Percentiles rank a stretch among this genome's conserved stretches.
These are phyloP conservation scores for Yarrowia galli DNA, from an alignment of 1,139 yeast species.

Conservation along the genomic window DNA sequence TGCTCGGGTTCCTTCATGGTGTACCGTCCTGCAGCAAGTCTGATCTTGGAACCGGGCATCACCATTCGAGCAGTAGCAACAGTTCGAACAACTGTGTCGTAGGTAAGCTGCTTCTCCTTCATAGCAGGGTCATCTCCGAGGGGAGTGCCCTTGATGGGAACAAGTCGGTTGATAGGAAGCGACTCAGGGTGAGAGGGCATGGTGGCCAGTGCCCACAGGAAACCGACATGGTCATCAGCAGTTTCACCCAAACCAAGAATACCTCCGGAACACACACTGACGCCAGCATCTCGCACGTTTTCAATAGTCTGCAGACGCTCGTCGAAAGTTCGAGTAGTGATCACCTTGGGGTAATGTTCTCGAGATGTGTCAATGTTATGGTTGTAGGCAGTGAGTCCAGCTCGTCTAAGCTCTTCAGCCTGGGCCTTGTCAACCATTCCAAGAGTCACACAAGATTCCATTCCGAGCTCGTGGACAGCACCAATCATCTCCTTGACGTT, in stretches of 20 bases:
- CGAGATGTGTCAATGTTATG: constrained; percentile 83
- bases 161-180: constrained; percentile 77
- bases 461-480: constrained; percentile 67
- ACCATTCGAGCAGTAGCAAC: constrained; percentile 76
- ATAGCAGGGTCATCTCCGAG: constrained; percentile 60
- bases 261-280: constrained; percentile 81
- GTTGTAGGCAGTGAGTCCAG: constrained; percentile 82
- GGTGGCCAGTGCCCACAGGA: constrained; percentile 70
- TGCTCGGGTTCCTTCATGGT: constrained; percentile 83
- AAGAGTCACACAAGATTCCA: constrained; percentile 82
- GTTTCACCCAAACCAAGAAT: constrained; percentile 82
- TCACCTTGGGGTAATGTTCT: constrained; percentile 75
- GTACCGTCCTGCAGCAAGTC: constrained; percentile 82
- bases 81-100: constrained; percentile 70
- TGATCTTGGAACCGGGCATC: constrained; percentile 74
- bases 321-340: constrained; percentile 72
- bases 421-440: constrained; percentile 77
- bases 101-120: constrained; percentile 55
- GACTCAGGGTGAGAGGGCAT: constrained; percentile 79
- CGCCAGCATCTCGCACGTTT: constrained; percentile 70
- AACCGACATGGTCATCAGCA: constrained; percentile 71
- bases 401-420: constrained; percentile 63
- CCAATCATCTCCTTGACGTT: constrained; percentile 71
- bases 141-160: constrained; percentile 83
- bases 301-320: constrained; percentile 71